A percentile compares a stretch with the other conserved stretches of the same genome.
These are phyloP conservation scores for Dendrothele bispora DNA, from an alignment of 768 basidiomycete species.

Conservation along the genomic window DNA sequence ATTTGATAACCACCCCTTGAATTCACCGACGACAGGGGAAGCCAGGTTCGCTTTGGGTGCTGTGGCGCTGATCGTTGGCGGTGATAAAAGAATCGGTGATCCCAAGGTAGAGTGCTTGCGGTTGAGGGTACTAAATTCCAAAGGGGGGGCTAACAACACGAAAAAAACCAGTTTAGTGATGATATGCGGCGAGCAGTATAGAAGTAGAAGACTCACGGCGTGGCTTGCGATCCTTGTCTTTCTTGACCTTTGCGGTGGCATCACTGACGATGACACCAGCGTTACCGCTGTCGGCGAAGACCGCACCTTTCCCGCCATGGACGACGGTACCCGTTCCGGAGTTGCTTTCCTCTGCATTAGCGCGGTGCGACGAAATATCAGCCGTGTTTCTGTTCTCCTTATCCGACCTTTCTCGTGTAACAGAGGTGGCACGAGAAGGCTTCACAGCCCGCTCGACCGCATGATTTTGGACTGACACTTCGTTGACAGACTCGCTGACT, in stretches of 20 bases:
- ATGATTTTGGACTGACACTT: constrained; percentile 16
- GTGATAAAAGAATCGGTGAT: constrained; percentile 48
- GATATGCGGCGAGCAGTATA: constrained; percentile 3
- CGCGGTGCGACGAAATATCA: constrained; percentile 40
- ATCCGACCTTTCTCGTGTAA: constrained; percentile 21
- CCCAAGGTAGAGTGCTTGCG: constrained; percentile 49
- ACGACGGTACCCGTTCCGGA: too few relatives aligned
- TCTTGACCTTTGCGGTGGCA: constrained; percentile 32
- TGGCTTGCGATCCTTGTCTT: constrained; percentile 53
- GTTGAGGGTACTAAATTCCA: constrained; percentile 50
- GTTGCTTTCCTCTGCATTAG: constrained; percentile 31
- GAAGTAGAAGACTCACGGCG: constrained; percentile 45
- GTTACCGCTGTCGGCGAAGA: constrained; percentile 25
- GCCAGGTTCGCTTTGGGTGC: constrained; percentile 39
- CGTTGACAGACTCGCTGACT: constrained; percentile 38
- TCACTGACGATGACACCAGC: constrained; percentile 21
- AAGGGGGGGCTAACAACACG: constrained; percentile 45
- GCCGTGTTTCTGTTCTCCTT: constrained; percentile 44
- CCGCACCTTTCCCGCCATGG: constrained; percentile 53
- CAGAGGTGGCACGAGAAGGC: constrained; percentile 9
- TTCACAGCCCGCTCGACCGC: constrained; percentile 7
- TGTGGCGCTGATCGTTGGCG: constrained; percentile 33
- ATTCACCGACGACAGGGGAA: constrained; percentile 78
- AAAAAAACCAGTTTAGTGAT: constrained; percentile 7
- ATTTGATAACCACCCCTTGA: constrained; percentile 94